Evolutionary conservation across 805 yeast genomes (phyloP).

Genomic region (Candida sithepensis): DNA sequence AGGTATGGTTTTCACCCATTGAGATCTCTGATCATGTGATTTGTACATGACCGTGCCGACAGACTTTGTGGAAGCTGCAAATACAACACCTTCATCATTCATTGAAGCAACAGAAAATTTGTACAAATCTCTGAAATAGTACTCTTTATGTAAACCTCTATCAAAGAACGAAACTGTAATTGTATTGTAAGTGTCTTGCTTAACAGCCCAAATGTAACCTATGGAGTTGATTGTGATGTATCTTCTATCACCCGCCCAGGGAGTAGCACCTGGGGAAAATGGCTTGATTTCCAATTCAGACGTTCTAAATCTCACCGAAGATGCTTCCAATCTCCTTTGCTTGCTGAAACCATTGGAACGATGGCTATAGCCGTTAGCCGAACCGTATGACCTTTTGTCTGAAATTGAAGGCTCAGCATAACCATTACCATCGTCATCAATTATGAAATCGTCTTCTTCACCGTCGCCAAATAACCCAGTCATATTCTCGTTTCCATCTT

Average conservation of each 20-base stretch:
- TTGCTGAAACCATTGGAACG: conserved; percentile 3
- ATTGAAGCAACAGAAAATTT: conserved; percentile 74
- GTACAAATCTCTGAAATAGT: conserved; percentile 76
- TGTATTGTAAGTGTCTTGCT: conserved; percentile 55
- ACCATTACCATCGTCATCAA: conserved; percentile 60
- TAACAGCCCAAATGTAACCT: conserved; percentile 81
- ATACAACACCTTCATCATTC: conserved; percentile 60
- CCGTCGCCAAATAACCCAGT: conserved; percentile 34
- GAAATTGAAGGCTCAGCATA: conserved; percentile 13
- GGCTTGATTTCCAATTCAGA: conserved; percentile 45
- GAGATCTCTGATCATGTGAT: conserved; percentile 61
- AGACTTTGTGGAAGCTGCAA: conserved; percentile 40
- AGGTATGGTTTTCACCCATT: conserved; percentile 65
- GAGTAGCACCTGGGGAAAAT: conserved; percentile 85
- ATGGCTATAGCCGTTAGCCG: neutral
- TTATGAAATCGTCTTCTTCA: conserved; percentile 52
- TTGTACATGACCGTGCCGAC: conserved; percentile 49
- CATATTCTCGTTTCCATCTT: conserved; percentile 27
- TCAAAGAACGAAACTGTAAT: conserved; percentile 90
- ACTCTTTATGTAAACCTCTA: conserved; percentile 67
- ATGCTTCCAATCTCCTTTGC: conserved; percentile 7
- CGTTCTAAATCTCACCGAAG: neutral
- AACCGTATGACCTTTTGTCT: neutral
- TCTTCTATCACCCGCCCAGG: conserved; percentile 67
- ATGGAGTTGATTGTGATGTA: conserved; percentile 75